Percentiles rank a stretch among this genome's conserved stretches.
These are phyloP conservation scores for Trypanosoma platydactyli DNA, from an alignment of 208 protist genomes.

Conservation along the genomic window DNA sequence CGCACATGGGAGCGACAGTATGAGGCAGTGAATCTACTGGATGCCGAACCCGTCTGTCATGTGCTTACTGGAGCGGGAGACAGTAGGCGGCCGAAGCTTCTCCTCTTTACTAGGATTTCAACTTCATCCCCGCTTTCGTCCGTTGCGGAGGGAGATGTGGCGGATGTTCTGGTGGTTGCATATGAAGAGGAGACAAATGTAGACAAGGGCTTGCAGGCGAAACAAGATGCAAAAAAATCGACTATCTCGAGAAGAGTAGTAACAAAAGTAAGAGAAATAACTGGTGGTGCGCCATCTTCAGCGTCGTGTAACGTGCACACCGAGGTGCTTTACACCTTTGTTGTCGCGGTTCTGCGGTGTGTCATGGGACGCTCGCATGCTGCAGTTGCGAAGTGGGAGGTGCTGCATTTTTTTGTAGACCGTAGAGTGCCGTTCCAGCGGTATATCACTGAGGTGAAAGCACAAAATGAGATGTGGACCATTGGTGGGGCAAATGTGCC, in stretches of 20 bases:
- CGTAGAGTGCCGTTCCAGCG: conserved; percentile 27
- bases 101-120: conserved; percentile 5
- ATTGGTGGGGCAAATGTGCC: not conserved
- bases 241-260: too few species aligned
- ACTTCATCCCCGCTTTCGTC: not conserved
- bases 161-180: conserved; percentile 17
- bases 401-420: conserved; percentile 28
- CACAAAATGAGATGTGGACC: not conserved
- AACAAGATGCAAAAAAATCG: not conserved
- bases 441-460: not conserved
- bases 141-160: not conserved
- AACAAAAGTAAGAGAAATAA: not conserved
- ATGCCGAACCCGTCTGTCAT: conserved; percentile 7
- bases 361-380: not conserved
- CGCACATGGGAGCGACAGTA: conserved; percentile 18
- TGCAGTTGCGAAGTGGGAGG: conserved; percentile 12
- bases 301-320: not conserved
- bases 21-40: conserved; percentile 5
- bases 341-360: conserved; percentile 26
- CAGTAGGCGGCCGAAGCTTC: not conserved
- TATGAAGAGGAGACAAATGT: not conserved
- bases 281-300: not conserved
- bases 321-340: conserved; percentile 21
- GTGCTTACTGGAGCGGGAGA: not conserved
- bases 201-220: not conserved